phyloP scores from a whole-genome alignment of 2,329 filamentous ascomycete genomes.

The Emmonsia crescens region DNA sequence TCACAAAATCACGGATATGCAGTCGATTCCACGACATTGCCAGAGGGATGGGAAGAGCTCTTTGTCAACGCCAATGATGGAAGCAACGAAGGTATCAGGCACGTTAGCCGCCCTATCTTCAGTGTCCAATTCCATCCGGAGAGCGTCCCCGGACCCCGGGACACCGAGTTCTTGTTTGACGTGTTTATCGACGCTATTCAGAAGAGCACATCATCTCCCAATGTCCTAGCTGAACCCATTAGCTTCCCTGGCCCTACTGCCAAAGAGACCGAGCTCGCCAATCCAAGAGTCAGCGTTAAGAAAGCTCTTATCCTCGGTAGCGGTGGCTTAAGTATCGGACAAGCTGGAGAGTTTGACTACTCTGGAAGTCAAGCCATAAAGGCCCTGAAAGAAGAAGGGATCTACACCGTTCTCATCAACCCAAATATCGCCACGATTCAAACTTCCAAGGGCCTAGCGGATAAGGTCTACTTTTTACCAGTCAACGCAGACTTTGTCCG shows the following conservation, averaged over 20 bases:
- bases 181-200: conserved; percentile 84
- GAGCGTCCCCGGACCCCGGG: conserved; percentile 85
- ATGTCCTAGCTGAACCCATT: conserved; percentile 61
- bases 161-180: conserved; percentile 95
- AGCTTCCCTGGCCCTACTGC: conserved; percentile 75
- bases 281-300: conserved; percentile 75
- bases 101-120: conserved; percentile 78
- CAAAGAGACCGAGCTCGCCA: conserved; percentile 63
- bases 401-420: conserved; percentile 97
- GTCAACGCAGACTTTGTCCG: conserved; percentile 95
- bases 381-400: conserved; percentile 92
- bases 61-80: conserved; percentile 98
- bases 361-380: conserved; percentile 98
- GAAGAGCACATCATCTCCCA: conserved; percentile 56
- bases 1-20: conserved; percentile 98
- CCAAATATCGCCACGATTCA: conserved; percentile 98
- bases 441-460: conserved; percentile 91
- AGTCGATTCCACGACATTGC: conserved; percentile 68
- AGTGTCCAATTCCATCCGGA: conserved; percentile 99
- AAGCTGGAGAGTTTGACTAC: conserved; percentile 98
- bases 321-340: conserved; percentile 92
- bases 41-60: conserved; percentile 76
- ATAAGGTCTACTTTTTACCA: conserved; percentile 97
- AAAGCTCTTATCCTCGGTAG: conserved; percentile 91
- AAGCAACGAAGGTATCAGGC: conserved; percentile 95